Conservation (phyloP, 805 yeast species). For the Candida maltosa region DNA sequence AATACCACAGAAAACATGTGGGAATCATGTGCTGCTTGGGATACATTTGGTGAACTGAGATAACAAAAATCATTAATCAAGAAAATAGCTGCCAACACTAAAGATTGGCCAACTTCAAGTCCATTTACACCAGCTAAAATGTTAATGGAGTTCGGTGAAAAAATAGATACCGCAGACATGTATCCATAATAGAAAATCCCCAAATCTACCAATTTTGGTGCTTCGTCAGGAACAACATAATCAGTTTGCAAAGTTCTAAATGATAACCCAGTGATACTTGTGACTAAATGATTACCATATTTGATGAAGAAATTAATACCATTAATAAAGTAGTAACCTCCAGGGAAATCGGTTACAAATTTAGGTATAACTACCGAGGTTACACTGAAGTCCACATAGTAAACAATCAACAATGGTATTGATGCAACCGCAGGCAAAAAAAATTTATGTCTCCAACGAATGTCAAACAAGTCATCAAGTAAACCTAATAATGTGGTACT, state of each 20-base stretch:
- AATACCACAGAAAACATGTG: conserved; percentile 80
- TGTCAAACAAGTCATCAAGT: conserved; percentile 92
- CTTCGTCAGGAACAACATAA: conserved; percentile 32
- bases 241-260: conserved; percentile 35
- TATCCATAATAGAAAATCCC: conserved; percentile 79
- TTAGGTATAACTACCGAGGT: conserved; percentile 84
- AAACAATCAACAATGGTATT: conserved; percentile 84
- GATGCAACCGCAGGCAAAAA: conserved; percentile 93
- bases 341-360: conserved; percentile 42
- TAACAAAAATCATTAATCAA: conserved; percentile 77
- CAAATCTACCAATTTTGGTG: conserved; percentile 61
- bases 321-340: conserved; percentile 25
- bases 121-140: conserved; percentile 97
- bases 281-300: conserved; percentile 27
- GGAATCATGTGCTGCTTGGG: conserved; percentile 62
- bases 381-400: conserved; percentile 90
- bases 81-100: conserved; percentile 69
- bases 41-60: conserved; percentile 40
- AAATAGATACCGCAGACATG: conserved; percentile 89
- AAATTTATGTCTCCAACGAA: conserved; percentile 96
- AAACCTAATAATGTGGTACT: conserved; percentile 83
- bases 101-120: conserved; percentile 91
- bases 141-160: conserved; percentile 94
- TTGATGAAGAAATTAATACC: conserved; percentile 18
- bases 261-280: conserved; percentile 33